These are phyloP conservation scores for Geotrichum aggregatum DNA, from an alignment of 1,139 yeast genomes.

Conservation along the genomic window DNA sequence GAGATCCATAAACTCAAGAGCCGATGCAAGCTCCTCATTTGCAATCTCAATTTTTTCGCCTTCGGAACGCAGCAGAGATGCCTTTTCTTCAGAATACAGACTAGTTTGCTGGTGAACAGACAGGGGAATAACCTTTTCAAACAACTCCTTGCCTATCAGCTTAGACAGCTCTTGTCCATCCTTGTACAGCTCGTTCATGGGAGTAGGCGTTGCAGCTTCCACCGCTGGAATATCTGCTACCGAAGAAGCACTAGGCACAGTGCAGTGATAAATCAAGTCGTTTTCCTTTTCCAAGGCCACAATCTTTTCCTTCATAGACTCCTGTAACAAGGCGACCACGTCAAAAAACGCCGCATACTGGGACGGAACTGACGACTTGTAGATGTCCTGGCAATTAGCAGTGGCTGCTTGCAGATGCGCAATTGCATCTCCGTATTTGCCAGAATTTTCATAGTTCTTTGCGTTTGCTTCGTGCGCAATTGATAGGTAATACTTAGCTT, in stretches of 20 bases:
- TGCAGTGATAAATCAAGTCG: constrained; percentile 81
- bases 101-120: constrained; percentile 84
- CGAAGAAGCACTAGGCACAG: constrained; percentile 57
- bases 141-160: constrained; percentile 54
- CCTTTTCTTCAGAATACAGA: constrained; percentile 84
- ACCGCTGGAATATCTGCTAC: constrained; percentile 59
- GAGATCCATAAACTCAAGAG: constrained; percentile 71
- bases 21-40: constrained; percentile 71
- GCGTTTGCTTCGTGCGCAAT: constrained; percentile 54
- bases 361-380: constrained; percentile 28
- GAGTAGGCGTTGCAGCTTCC: constrained; percentile 69
- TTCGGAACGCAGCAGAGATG: constrained; percentile 67
- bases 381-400: constrained; percentile 26
- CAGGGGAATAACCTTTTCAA: constrained; percentile 75
- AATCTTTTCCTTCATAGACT: constrained; percentile 45
- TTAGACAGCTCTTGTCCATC: constrained; percentile 49
- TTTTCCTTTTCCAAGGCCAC: constrained; percentile 67
- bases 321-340: constrained; percentile 29
- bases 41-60: constrained; percentile 74
- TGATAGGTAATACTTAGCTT: constrained; percentile 46
- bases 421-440: constrained; percentile 72
- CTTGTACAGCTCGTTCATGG: constrained; percentile 51
- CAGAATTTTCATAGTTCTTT: constrained; percentile 45
- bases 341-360: constrained; percentile 27
- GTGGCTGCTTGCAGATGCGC: constrained; percentile 58